phyloP scores from a whole-genome alignment of 805 yeast species.

The Cephaloascus albidus region DNA sequence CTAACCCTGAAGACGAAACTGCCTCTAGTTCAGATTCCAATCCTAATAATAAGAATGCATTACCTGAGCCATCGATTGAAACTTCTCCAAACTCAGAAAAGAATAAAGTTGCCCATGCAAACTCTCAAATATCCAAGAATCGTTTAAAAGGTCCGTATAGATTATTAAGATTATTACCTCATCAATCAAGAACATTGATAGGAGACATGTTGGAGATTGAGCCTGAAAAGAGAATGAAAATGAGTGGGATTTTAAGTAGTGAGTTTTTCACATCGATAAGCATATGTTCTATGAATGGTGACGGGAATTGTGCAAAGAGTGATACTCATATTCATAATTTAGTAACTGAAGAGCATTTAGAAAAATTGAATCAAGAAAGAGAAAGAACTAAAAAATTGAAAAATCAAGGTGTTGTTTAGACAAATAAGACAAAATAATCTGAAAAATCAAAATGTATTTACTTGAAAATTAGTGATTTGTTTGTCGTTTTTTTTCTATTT shows the following conservation, averaged over 20 bases:
- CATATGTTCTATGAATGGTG: constrained; percentile 33
- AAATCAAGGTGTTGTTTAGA: neutral
- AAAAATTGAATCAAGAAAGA: constrained; percentile 25
- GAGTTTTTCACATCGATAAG: constrained; percentile 51
- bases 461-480: too few relatives aligned
- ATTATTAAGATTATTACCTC: constrained; percentile 62
- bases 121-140: constrained; percentile 1
- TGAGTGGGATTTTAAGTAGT: constrained; percentile 47
- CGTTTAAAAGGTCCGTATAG: constrained; percentile 58
- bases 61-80: constrained; percentile 2
- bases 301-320: constrained; percentile 9
- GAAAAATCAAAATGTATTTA: too few relatives aligned
- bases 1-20: constrained; percentile 1
- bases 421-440: too few relatives aligned
- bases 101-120: constrained; percentile 1
- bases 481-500: too few relatives aligned
- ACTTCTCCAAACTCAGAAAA: neutral
- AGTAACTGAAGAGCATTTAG: constrained; percentile 56
- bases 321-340: constrained; percentile 55
- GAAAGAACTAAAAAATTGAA: constrained; percentile 15
- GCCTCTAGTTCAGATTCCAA: too few relatives aligned
- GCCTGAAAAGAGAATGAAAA: constrained; percentile 46
- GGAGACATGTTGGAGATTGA: constrained; percentile 56
- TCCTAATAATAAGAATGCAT: neutral
- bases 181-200: constrained; percentile 51